Evolutionary conservation across 2,329 filamentous ascomycete species (phyloP).

Genomic region (Aureobasidium sp.): DNA sequence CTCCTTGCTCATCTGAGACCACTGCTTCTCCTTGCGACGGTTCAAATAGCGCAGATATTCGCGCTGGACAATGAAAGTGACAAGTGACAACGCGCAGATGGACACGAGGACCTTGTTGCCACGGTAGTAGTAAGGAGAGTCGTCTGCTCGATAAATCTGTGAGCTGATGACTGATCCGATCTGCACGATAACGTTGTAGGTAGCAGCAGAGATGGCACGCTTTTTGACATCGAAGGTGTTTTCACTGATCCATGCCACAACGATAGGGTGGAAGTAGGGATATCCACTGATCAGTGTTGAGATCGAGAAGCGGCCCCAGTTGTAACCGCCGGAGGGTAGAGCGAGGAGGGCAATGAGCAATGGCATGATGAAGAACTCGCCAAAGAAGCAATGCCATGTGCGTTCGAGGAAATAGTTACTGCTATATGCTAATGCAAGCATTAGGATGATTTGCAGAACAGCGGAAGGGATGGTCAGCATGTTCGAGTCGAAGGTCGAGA

Average conservation of each 20-base stretch:
- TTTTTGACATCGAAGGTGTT: slow-evolving; percentile 47
- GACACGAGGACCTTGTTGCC: slow-evolving; percentile 53
- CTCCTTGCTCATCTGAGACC: slow-evolving; percentile 40
- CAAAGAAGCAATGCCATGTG: slow-evolving; percentile 46
- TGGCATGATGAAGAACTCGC: slow-evolving; percentile 47
- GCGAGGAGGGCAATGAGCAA: slow-evolving; percentile 46
- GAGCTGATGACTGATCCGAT: slow-evolving; percentile 35
- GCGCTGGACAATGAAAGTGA: slow-evolving; percentile 45
- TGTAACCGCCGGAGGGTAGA: slow-evolving; percentile 41
- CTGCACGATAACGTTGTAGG: slow-evolving; percentile 44
- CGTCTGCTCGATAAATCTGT: slow-evolving; percentile 46
- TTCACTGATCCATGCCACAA: slow-evolving; percentile 45
- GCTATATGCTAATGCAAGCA: slow-evolving; percentile 47
- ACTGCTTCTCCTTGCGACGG: slow-evolving; percentile 41
- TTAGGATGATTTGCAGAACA: slow-evolving; percentile 41
- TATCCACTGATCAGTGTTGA: slow-evolving; percentile 14
- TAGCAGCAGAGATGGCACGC: slow-evolving; percentile 42
- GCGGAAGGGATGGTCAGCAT: slow-evolving; percentile 19
- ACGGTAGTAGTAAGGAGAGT: slow-evolving; percentile 50
- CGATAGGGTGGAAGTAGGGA: slow-evolving; percentile 53
- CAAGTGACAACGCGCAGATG: slow-evolving; percentile 40
- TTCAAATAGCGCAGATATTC: slow-evolving; percentile 41
- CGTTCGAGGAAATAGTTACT: slow-evolving; percentile 51
- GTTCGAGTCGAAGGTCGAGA: slow-evolving; percentile 28
- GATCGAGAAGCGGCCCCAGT: slow-evolving; percentile 43